A percentile compares a stretch with the other conserved stretches of the same genome.
These are phyloP conservation scores for Alternaria tenuissima DNA, from an alignment of 2,329 filamentous ascomycete species.

Conservation along the genomic window DNA sequence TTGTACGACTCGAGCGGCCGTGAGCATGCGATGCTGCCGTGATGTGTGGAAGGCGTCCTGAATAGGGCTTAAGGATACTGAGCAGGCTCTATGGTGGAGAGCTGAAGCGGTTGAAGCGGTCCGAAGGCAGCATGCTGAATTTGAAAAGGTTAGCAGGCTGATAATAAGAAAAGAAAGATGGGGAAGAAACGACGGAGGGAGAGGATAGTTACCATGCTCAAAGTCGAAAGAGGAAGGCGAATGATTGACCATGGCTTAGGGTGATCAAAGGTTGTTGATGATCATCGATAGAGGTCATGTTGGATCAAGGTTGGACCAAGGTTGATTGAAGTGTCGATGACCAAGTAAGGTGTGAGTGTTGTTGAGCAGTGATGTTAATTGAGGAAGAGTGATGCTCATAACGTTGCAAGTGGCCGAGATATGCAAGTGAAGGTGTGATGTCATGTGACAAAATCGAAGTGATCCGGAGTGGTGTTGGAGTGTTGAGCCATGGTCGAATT, in stretches of 20 bases:
- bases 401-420: constrained; percentile 6
- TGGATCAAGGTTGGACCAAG: not conserved
- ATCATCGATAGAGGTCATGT: constrained; percentile 10
- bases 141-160: constrained; percentile 5
- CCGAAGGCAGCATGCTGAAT: constrained; percentile 6
- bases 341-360: no score
- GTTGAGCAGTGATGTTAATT: not conserved
- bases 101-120: not conserved
- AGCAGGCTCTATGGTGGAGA: not conserved
- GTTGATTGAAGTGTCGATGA: no score
- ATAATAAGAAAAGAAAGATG: not conserved
- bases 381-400: constrained; percentile 1
- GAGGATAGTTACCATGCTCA: constrained; percentile 13
- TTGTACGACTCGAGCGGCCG: not conserved
- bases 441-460: constrained; percentile 15
- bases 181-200: not conserved
- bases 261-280: constrained; percentile 10
- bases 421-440: constrained; percentile 6
- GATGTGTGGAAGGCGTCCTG: not conserved
- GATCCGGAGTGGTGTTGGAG: constrained; percentile 5
- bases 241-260: constrained; percentile 11
- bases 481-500: constrained; percentile 14
- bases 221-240: constrained; percentile 1
- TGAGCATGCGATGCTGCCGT: constrained; percentile 14
- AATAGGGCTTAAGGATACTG: constrained; percentile 3